A percentile compares a stretch with the other conserved stretches of the same genome.
Evolutionary conservation across 2,329 filamentous ascomycete genomes (phyloP).

Genomic region (Fusarium algeriense): DNA sequence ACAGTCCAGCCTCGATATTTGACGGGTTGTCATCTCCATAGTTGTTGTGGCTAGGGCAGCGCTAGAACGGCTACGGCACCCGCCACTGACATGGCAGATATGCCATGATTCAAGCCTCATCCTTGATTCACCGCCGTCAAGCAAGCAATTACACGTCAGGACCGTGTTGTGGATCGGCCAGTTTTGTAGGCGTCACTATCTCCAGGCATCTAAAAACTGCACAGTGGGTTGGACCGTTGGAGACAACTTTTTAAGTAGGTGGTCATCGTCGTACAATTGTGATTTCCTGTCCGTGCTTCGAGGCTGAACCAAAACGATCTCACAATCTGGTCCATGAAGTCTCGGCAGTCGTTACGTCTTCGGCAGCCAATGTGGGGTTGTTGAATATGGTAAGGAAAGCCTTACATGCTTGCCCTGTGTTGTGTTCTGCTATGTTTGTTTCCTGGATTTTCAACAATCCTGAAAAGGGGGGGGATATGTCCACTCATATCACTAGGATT

Average conservation of each 20-base stretch:
- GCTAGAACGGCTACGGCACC: slow-evolving; percentile 48
- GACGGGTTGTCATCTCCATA: slow-evolving; percentile 45
- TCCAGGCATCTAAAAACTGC: not conserved
- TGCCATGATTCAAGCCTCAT: slow-evolving; percentile 38
- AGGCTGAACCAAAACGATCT: slow-evolving; percentile 20
- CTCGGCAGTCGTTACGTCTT: slow-evolving; percentile 36
- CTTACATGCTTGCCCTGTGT: slow-evolving; percentile 17
- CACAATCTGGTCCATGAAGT: slow-evolving; percentile 10
- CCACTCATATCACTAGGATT: slow-evolving; percentile 29
- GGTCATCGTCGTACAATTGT: not conserved
- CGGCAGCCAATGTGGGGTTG: slow-evolving; percentile 35
- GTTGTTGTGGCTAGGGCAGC: slow-evolving; percentile 43
- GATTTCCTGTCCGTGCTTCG: slow-evolving; percentile 15
- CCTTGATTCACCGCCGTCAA: slow-evolving; percentile 38
- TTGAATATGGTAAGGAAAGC: slow-evolving; percentile 29
- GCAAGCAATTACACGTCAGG: slow-evolving; percentile 41
- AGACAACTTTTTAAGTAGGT: not conserved
- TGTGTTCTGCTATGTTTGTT: slow-evolving; percentile 28
- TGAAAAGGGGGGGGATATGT: slow-evolving; percentile 32
- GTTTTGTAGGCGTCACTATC: slow-evolving; percentile 12
- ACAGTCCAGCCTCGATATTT: slow-evolving; percentile 37
- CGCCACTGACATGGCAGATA: slow-evolving; percentile 43
- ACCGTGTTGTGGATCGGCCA: slow-evolving; percentile 27
- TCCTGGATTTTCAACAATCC: slow-evolving; percentile 17
- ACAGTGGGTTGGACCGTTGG: not conserved